Evolutionary conservation across 2,329 filamentous ascomycete genomes (phyloP), one percentile per base, ranked within the genome.

Genomic region (Malbranchea zuffiana): DNA sequence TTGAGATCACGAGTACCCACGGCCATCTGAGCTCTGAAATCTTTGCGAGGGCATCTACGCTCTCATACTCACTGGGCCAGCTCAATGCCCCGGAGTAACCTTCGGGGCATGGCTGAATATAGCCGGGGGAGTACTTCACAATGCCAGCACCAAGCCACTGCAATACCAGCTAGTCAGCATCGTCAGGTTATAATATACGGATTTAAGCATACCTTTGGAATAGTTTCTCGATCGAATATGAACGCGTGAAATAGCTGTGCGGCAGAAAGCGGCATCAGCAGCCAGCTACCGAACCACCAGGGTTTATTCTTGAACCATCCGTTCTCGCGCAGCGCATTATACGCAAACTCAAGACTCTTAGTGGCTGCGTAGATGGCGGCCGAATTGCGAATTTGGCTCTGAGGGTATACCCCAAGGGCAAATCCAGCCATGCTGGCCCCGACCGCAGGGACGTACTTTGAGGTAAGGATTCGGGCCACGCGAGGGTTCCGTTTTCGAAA

Each of bases 381-480:
- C 0, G 82, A 84, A 36, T 88, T 68, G 34, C 90, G 78, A 48
- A 90, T 56, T 47, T 82, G 78, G 44, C 76, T 70, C 24, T 68
- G 74, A 48, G 54, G 88, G 68, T 77, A 83, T 6, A 93, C 72
- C 5, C 82, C 83, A 12, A 96, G 67, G 33, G 83, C 80, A 33
- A 93, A 71, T 3, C 88, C 88, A 1, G 88, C 85, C 32, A 95
- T 60, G 50, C 83, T 86, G 4, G 88, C 87, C 7, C 88, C 90
- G n/a, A 95, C 71, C 2, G 87, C 86, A 1, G 88, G 88, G 1
- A 88, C 82, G 54, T 86, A 81, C 6, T 73, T 71, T 2, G 85
- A 93, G 0, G 86, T 94, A 40, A 98, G 68, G 0, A 82, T 75
- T 13, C 68, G 68, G 0, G 82, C 72, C 8, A 86, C 74, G 12